Evolutionary conservation across 352 stramenopile species (phyloP).

Genomic region (Pythium dissotocum): DNA sequence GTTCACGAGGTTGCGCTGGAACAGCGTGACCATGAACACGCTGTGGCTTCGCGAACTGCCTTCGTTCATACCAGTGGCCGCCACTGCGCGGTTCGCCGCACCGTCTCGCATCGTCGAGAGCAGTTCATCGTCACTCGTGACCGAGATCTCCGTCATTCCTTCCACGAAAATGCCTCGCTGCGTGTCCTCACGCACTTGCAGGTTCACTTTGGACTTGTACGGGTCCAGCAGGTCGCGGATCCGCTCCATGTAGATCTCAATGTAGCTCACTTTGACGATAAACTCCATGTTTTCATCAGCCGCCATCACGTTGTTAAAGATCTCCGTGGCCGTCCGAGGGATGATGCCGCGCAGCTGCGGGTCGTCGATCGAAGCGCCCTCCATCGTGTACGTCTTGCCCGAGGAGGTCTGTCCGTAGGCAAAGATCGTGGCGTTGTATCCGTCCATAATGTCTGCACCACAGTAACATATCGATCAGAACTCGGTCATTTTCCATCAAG

Average conservation of each 20-base stretch:
- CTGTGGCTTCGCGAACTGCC: constrained; percentile 89
- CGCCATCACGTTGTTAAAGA: constrained; percentile 86
- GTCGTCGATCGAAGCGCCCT: constrained; percentile 86
- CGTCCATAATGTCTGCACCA: constrained; percentile 83
- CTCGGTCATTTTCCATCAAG: neutral
- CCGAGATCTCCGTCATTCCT: constrained; percentile 92
- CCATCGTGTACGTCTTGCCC: constrained; percentile 91
- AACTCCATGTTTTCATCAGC: constrained; percentile 93
- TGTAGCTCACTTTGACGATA: constrained; percentile 92
- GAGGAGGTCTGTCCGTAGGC: constrained; percentile 92
- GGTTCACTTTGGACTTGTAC: constrained; percentile 90
- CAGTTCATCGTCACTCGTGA: constrained; percentile 90
- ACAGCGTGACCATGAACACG: constrained; percentile 92
- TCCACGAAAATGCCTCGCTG: constrained; percentile 93
- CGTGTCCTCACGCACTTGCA: constrained; percentile 89
- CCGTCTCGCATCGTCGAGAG: constrained; percentile 83
- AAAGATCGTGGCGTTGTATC: constrained; percentile 95
- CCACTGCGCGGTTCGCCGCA: constrained; percentile 81
- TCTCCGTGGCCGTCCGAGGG: constrained; percentile 82
- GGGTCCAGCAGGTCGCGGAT: constrained; percentile 92
- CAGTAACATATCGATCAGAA: constrained; percentile 9
- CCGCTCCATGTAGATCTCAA: constrained; percentile 97
- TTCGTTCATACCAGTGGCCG: constrained; percentile 94
- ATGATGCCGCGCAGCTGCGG: constrained; percentile 85
- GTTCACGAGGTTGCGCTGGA: constrained; percentile 84